Percentiles rank a stretch among this genome's conserved stretches.
These are phyloP conservation scores for Immersiella caudata DNA, from an alignment of 495 filamentous ascomycete species.

Conservation along the genomic window DNA sequence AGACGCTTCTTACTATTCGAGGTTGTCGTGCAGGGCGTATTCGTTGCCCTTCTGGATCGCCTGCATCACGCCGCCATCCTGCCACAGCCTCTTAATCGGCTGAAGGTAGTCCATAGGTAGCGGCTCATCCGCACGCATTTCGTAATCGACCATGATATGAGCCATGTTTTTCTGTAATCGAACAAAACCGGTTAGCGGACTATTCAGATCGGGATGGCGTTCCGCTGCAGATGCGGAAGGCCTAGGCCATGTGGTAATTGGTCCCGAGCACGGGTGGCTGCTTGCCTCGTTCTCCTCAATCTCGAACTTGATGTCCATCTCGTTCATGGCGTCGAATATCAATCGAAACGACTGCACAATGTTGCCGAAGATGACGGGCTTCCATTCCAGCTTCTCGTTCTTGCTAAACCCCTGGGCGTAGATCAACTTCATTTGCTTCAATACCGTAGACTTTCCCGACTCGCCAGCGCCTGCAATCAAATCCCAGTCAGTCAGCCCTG, in stretches of 20 bases:
- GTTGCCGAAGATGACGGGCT: slow-evolving; percentile 93
- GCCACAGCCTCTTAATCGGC: slow-evolving; percentile 85
- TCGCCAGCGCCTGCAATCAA: slow-evolving; percentile 79
- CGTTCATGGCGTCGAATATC: slow-evolving; percentile 91
- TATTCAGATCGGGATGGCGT: slow-evolving; percentile 5
- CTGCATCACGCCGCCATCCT: slow-evolving; percentile 78
- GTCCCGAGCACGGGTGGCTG: background rate
- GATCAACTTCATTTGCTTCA: slow-evolving; percentile 99
- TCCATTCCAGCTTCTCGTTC: slow-evolving; percentile 88
- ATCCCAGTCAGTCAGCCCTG: slow-evolving; percentile 2
- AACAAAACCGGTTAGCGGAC: slow-evolving; percentile 21
- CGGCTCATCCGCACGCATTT: slow-evolving; percentile 75
- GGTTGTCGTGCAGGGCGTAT: slow-evolving; percentile 93
- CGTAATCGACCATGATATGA: slow-evolving; percentile 62
- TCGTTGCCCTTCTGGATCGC: slow-evolving; percentile 91
- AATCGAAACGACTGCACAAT: slow-evolving; percentile 86
- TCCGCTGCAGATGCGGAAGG: background rate
- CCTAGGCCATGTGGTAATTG: background rate
- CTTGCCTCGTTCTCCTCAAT: slow-evolving; percentile 77
- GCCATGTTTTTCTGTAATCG: slow-evolving; percentile 53
- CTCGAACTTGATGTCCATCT: slow-evolving; percentile 75
- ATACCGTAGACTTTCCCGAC: slow-evolving; percentile 95
- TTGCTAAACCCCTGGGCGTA: slow-evolving; percentile 91
- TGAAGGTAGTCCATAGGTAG: slow-evolving; percentile 69
- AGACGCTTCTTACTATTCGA: slow-evolving; percentile 74